Conservation (phyloP, 2,329 filamentous ascomycete genomes). For the Colletotrichum tabaci region DNA sequence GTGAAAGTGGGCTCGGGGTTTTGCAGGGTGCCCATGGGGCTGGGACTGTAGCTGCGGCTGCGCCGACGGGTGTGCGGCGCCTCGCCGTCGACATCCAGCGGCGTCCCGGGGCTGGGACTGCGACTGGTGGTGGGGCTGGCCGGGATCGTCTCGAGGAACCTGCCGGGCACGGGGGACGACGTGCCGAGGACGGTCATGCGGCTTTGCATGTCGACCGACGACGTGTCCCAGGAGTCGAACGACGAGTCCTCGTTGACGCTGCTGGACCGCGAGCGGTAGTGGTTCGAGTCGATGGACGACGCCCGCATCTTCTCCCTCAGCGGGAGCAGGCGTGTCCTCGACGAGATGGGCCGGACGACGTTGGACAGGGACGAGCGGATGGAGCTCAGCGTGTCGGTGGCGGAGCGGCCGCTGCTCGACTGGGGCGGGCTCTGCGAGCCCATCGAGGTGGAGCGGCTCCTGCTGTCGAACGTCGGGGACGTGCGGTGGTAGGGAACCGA, state of each 20-base stretch:
- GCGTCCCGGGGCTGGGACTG: conserved; percentile 74
- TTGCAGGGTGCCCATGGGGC: conserved; percentile 51
- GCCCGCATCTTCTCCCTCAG: conserved; percentile 59
- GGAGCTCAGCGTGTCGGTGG: conserved; percentile 62
- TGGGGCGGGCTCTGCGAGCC: conserved; percentile 59
- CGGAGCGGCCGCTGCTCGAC: conserved; percentile 61
- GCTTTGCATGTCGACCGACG: conserved; percentile 74
- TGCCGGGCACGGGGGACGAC: conserved; percentile 61
- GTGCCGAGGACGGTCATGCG: conserved; percentile 70
- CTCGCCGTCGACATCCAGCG: conserved; percentile 66
- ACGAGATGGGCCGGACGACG: conserved; percentile 69
- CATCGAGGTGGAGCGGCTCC: conserved; percentile 49
- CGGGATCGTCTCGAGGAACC: conserved; percentile 79
- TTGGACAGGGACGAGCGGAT: conserved; percentile 64
- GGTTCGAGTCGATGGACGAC: conserved; percentile 64
- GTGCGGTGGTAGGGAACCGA: conserved; percentile 67
- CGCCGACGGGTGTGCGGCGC: conserved; percentile 61
- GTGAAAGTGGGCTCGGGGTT: conserved; percentile 45
- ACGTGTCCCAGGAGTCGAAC: conserved; percentile 84
- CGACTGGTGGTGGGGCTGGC: conserved; percentile 75
- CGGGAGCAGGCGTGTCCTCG: conserved; percentile 68
- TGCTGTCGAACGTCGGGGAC: conserved; percentile 45
- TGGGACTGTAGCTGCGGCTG: conserved; percentile 68
- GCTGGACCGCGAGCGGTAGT: conserved; percentile 52
- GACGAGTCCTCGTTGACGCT: conserved; percentile 67